Evolutionary conservation across 805 yeast genomes (phyloP).

Genomic region (Myxozyma melibiosi): DNA sequence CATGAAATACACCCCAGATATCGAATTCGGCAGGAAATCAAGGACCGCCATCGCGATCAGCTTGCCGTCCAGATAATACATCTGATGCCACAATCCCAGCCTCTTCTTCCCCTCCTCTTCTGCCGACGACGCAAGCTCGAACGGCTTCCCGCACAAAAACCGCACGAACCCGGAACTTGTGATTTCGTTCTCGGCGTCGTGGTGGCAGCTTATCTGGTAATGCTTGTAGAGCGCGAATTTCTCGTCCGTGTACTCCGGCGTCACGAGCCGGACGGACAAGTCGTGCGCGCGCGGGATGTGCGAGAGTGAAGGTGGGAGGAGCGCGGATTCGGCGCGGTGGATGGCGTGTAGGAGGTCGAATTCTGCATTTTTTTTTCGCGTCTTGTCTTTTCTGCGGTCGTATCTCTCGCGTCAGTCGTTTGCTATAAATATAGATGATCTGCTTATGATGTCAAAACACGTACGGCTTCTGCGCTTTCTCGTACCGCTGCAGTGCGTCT

Average conservation of each 20-base stretch:
- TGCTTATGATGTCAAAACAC: no score
- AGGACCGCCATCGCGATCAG: conserved; percentile 75
- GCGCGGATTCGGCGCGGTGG: conserved; percentile 44
- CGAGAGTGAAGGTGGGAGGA: background rate
- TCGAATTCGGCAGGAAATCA: conserved; percentile 72
- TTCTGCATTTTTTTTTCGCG: conserved; percentile 31
- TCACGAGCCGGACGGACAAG: conserved; percentile 18
- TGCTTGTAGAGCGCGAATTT: conserved; percentile 52
- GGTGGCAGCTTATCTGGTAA: conserved; percentile 73
- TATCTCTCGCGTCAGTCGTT: no score
- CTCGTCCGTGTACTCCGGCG: conserved; percentile 25
- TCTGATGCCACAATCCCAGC: conserved; percentile 73
- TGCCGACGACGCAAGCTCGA: conserved; percentile 37
- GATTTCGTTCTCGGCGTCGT: conserved; percentile 56
- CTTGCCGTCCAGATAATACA: conserved; percentile 64
- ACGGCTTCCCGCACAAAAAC: conserved; percentile 74
- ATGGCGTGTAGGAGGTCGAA: conserved; percentile 45
- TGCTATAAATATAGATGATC: no score
- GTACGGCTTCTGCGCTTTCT: conserved; percentile 24
- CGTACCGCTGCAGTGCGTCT: conserved; percentile 3
- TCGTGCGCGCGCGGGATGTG: conserved; percentile 12
- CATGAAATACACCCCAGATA: conserved; percentile 84
- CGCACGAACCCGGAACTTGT: conserved; percentile 54
- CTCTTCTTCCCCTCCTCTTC: background rate
- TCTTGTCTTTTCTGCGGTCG: conserved; percentile 7